Evolutionary conservation across 2,329 filamentous ascomycete species (phyloP).

Genomic region (Xylaria digitata): DNA sequence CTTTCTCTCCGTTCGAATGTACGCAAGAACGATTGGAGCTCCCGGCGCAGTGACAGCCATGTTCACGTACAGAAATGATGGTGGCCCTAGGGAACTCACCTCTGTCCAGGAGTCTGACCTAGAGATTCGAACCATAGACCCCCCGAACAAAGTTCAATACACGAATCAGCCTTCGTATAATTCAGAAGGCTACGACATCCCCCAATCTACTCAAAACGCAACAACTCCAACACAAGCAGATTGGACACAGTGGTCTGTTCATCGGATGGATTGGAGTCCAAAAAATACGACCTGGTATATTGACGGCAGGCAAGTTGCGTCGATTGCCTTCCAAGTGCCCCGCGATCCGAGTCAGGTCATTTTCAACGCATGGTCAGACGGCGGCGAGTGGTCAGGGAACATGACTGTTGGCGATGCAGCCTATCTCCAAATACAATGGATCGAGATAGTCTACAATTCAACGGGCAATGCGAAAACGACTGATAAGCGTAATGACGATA

Average conservation of each 20-base stretch:
- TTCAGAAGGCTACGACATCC: slow-evolving; percentile 56
- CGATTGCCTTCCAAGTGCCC: slow-evolving; percentile 67
- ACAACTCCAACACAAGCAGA: slow-evolving; percentile 56
- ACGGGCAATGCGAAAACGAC: slow-evolving; percentile 44
- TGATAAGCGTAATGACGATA: slow-evolving; percentile 28
- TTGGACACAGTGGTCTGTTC: slow-evolving; percentile 68
- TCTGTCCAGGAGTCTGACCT: slow-evolving; percentile 64
- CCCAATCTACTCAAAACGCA: slow-evolving; percentile 60
- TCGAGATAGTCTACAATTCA: slow-evolving; percentile 68
- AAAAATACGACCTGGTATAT: slow-evolving; percentile 66
- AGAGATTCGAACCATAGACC: slow-evolving; percentile 63
- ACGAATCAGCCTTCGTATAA: slow-evolving; percentile 70
- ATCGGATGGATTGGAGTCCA: slow-evolving; percentile 70
- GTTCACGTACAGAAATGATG: slow-evolving; percentile 61
- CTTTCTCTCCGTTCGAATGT: slow-evolving; percentile 61
- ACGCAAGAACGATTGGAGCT: slow-evolving; percentile 60
- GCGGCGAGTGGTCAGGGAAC: slow-evolving; percentile 68
- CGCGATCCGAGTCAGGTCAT: slow-evolving; percentile 63
- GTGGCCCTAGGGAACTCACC: slow-evolving; percentile 51
- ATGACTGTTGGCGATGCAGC: slow-evolving; percentile 64
- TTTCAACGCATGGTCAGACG: slow-evolving; percentile 71
- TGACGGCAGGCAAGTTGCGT: slow-evolving; percentile 61
- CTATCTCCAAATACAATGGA: slow-evolving; percentile 70
- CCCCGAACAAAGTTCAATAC: slow-evolving; percentile 61
- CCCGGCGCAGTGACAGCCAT: slow-evolving; percentile 64